Evolutionary conservation across 2,329 filamentous ascomycete genomes (phyloP).

Genomic region (Microthyrium microscopicum): DNA sequence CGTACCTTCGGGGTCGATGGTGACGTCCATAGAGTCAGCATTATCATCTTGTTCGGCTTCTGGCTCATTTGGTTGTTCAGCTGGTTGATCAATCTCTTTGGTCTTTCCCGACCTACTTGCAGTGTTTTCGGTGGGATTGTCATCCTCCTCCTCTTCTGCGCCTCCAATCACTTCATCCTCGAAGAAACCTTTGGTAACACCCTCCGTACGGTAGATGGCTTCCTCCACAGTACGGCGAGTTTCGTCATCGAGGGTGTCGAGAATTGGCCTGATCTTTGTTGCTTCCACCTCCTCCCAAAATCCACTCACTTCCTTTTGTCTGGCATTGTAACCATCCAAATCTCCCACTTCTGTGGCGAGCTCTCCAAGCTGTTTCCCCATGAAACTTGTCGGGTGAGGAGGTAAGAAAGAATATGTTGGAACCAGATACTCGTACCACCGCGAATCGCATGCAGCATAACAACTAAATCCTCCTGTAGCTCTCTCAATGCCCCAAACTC

Average conservation of each 20-base stretch:
- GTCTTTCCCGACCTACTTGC: constrained; percentile 3
- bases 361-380: constrained; percentile 71
- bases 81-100: neutral
- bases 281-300: constrained; percentile 80
- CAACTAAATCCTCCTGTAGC: constrained; percentile 86
- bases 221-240: constrained; percentile 46
- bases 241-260: constrained; percentile 44
- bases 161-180: constrained; percentile 19
- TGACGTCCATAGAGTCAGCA: no score
- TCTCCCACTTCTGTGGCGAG: constrained; percentile 57
- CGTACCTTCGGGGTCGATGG: neutral
- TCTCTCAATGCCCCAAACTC: constrained; percentile 83
- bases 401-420: constrained; percentile 86
- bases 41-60: no score
- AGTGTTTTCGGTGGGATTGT: constrained; percentile 10
- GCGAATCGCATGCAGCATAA: constrained; percentile 85
- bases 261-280: constrained; percentile 55
- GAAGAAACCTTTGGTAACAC: constrained; percentile 13
- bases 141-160: constrained; percentile 19
- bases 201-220: constrained; percentile 30
- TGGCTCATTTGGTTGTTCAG: constrained; percentile 6
- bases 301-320: constrained; percentile 59
- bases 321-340: constrained; percentile 47
- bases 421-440: constrained; percentile 95
- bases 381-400: constrained; percentile 72